Percentiles rank a stretch among this genome's conserved stretches.
Evolutionary conservation across 768 basidiomycete species (phyloP).

Genomic region (Termitomyces eurrhizus): DNA sequence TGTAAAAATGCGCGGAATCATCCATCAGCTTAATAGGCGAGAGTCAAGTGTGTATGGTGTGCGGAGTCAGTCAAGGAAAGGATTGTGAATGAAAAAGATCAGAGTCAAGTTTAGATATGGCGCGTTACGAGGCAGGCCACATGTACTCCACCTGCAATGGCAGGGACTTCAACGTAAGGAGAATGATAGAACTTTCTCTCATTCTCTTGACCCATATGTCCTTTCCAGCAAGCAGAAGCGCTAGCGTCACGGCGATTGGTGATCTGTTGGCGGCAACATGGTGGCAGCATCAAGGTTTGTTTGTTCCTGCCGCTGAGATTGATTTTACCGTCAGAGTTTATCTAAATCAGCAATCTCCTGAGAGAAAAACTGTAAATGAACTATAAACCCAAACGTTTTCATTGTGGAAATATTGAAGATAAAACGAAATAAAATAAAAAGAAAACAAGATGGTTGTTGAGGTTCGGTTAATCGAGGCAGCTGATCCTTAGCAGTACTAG

Average conservation of each 20-base stretch:
- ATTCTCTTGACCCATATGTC: slow-evolving; percentile 35
- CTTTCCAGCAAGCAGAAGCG: slow-evolving; percentile 26
- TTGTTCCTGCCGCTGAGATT: slow-evolving; percentile 21
- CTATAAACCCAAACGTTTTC: slow-evolving; percentile 22
- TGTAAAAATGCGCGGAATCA: slow-evolving; percentile 17
- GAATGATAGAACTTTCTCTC: slow-evolving; percentile 28
- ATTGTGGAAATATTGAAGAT: neutral
- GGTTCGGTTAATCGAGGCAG: neutral
- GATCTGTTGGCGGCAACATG: slow-evolving; percentile 28
- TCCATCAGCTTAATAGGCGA: slow-evolving; percentile 21
- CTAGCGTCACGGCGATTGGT: slow-evolving; percentile 18
- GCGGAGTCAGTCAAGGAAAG: slow-evolving; percentile 33
- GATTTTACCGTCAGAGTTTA: slow-evolving; percentile 29
- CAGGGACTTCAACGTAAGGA: slow-evolving; percentile 38
- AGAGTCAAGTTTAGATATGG: slow-evolving; percentile 47
- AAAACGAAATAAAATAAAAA: neutral
- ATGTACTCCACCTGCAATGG: slow-evolving; percentile 34
- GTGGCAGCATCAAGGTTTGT: slow-evolving; percentile 32
- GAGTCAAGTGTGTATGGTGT: slow-evolving; percentile 9
- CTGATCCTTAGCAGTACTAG: neutral
- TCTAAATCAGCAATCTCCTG: slow-evolving; percentile 33
- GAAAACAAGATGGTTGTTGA: neutral
- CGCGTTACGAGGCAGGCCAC: slow-evolving; percentile 52
- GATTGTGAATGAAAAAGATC: slow-evolving; percentile 36
- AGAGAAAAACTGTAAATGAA: slow-evolving; percentile 30